Evolutionary conservation across 345 rosid genomes (phyloP).

Genomic region (Gossypioides kirkii): DNA sequence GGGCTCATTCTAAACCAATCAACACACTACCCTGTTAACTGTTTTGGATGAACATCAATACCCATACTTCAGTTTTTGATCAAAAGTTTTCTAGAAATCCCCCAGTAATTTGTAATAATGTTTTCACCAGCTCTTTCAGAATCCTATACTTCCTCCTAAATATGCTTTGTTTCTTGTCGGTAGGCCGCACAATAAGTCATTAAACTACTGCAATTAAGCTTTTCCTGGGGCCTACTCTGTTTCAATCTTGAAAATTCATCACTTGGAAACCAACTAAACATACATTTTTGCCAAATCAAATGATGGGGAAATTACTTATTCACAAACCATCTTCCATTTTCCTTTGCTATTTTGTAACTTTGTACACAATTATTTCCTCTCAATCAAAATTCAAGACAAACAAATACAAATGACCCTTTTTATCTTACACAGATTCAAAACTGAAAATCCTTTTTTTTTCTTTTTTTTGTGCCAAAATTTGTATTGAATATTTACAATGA

Average conservation of each 20-base stretch:
- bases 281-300: no score
- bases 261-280: background rate
- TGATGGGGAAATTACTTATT: background rate
- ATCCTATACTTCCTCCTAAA: background rate
- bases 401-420: background rate
- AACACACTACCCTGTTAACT: background rate
- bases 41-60: background rate
- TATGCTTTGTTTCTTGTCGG: background rate
- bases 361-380: background rate
- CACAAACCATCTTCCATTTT: background rate
- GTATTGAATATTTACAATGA: conserved; percentile 9
- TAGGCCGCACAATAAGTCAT: background rate
- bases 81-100: background rate
- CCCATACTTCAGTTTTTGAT: background rate
- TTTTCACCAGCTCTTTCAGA: background rate
- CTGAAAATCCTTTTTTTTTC: background rate
- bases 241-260: background rate
- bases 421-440: background rate
- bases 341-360: background rate
- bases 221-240: background rate
- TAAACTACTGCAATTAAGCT: background rate
- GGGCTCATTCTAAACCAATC: no score
- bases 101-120: background rate
- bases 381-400: background rate
- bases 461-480: background rate